Percentiles rank a stretch among this genome's conserved stretches.
These are phyloP conservation scores for Oemleria cerasiformis DNA, from an alignment of 306 rosid genomes.

Conservation along the genomic window DNA sequence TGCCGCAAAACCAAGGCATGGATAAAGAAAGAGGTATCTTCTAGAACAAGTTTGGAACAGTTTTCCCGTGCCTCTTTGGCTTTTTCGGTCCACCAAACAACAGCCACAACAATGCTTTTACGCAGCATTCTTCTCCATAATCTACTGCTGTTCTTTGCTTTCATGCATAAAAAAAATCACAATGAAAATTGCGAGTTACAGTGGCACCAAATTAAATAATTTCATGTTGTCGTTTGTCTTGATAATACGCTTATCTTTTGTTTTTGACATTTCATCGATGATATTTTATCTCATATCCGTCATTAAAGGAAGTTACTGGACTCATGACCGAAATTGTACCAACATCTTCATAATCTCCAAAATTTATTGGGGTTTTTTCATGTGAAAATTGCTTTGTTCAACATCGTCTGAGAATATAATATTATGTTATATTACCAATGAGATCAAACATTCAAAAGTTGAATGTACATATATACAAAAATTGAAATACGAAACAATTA, in stretches of 20 bases:
- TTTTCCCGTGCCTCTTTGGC: neutral
- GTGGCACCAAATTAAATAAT: no score
- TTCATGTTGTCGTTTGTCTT: no score
- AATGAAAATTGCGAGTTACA: no score
- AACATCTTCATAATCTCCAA: neutral
- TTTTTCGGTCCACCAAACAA: neutral
- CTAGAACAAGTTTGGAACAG: slow-evolving; percentile 4
- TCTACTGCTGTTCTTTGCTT: no score
- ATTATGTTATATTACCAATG: neutral
- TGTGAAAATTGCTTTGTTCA: neutral
- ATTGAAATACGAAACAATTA: neutral
- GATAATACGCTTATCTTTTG: no score
- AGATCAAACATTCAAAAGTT: slow-evolving; percentile 6
- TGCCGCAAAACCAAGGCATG: slow-evolving; percentile 9
- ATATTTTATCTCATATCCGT: no score
- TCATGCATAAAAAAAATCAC: no score
- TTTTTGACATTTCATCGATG: no score
- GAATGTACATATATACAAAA: neutral
- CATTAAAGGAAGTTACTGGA: neutral
- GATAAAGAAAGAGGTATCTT: neutral
- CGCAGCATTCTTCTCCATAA: neutral
- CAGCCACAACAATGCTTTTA: neutral
- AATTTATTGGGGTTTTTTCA: neutral
- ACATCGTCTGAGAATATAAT: neutral
- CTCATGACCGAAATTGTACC: neutral